Evolutionary conservation across 768 basidiomycete species (phyloP), one percentile per base, ranked within the genome.

Genomic region (Lactarius indigo): DNA sequence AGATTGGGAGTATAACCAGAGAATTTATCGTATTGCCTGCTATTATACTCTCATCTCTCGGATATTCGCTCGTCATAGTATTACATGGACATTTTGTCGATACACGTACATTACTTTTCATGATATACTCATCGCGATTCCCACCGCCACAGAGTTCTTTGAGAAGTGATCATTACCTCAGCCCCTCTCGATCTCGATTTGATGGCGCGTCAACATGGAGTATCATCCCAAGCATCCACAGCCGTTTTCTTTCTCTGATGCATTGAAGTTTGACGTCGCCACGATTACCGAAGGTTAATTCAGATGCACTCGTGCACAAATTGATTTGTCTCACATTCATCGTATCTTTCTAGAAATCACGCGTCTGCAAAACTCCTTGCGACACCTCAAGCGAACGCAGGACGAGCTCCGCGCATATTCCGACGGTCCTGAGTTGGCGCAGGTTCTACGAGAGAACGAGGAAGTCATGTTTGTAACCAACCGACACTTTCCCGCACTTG

Each of bases 221-320:
- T 91, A 86, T 75, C 78, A 70, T 57, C 88, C 90, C 41, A 85
- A 83, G 50, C 86, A 89, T 76, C 69, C 80, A 12, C 92, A 94
- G 70, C 92, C 92, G 1, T 94, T 93, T 75, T 85, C 90, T 7
- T 74, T 91, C 39, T 72, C 77, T 39, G 84, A 92, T 70, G 91
- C 89, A 0, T 76, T 84, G 35, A 78, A 76, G 20, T 79, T 94
- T 61, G 89, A 91, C 70, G 83, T 89, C 7, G 75, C 83, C 18
- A 81, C 86, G 12, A 88, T 92, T 63, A 84, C 83, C 57, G 87
- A 91, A 83, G 92, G 92, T 91, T 57, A 55, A 41, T 58, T 30
- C 8, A 33, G 39, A 57, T 63, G 30, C 37, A 35, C 56, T 55
- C 47, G 26, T 57, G 26, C 17, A 10, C 31, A 13, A 20, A 64